Conservation (phyloP, 441 rosid species). For the Brassica hybrid region DNA sequence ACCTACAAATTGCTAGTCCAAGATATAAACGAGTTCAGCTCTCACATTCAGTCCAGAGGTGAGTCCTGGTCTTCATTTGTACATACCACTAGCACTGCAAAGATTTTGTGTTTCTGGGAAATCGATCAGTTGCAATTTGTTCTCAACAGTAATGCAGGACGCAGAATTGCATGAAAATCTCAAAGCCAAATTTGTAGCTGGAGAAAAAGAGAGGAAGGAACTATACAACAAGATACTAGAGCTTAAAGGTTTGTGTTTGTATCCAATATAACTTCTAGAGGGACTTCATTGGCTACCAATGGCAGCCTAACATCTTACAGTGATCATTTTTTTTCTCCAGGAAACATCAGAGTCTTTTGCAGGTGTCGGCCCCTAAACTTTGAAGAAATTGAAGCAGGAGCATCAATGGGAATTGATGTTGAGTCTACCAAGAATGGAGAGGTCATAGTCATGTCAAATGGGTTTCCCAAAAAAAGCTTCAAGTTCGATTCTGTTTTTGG, state of each 20-base stretch:
- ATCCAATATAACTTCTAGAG: conserved; percentile 9
- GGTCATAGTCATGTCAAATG: conserved; percentile 74
- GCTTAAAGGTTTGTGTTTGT: conserved; percentile 68
- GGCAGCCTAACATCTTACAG: conserved; percentile 26
- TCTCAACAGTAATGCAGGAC: conserved; percentile 67
- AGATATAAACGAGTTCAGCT: conserved; percentile 56
- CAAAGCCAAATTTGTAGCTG: conserved; percentile 67
- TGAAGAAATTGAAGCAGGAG: conserved; percentile 68
- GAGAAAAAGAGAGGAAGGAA: conserved; percentile 76
- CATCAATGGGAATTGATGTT: conserved; percentile 67
- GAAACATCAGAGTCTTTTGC: conserved; percentile 96
- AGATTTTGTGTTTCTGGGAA: conserved; percentile 3
- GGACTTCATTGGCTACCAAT: conserved; percentile 14
- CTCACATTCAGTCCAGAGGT: conserved; percentile 64
- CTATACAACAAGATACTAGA: conserved; percentile 91
- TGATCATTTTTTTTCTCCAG: conserved; percentile 50
- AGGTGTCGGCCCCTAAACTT: conserved; percentile 85
- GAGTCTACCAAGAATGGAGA: conserved; percentile 88
- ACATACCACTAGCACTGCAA: neutral
- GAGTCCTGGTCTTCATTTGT: conserved; percentile 36
- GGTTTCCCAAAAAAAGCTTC: conserved; percentile 71
- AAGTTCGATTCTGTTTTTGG: conserved; percentile 91
- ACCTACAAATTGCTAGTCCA: conserved; percentile 58
- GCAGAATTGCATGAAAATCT: conserved; percentile 65
- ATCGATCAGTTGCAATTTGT: conserved; percentile 28